Base-by-base conservation (phyloP, 1,139 yeast species). In the Kodamaea sp. region DNA sequence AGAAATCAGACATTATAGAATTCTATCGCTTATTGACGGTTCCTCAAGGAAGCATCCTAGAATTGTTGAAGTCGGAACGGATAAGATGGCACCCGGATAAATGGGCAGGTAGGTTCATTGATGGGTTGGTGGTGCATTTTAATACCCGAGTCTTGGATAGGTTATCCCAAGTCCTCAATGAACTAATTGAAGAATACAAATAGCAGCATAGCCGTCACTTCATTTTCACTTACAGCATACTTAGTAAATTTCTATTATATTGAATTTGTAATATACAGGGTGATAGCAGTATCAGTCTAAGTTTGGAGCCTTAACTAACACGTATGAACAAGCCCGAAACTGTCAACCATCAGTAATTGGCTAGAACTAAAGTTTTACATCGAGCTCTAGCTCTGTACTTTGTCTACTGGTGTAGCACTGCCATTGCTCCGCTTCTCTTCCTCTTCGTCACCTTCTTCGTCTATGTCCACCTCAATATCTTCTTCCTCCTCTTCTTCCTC, bases 71-170 rank as follows among this genome's bases (percentile, higher is more conserved):
- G 38, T 48, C 44, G 21, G 88, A 81, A 47, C 49, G 88, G 39
- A 53, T 80, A 4, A 59, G 75, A 41, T 82, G 88, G 88, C 89
- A 82, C 51, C 89, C 89, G 2, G 89, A 82, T 50, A 73, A 70
- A 47, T 69, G 76, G 76, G 48, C 55, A 7, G 52, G 53, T 4
- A 44, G 47, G 31, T 38, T 54, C 25, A 32, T 39, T 11, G 29
- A 32, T 15, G 25, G 22, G 12, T 9, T 23, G 7, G 30, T 29
- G 5, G 20, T 32, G 11, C 35, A 42, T 34, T 46, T 55, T 29
- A 57, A 55, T 34, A 37, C 42, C 41, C 59, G 59, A 19, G 47
- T 62, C 22, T 58, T 68, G 16, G 61, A 59, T 34, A 44, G 43
- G 22, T 46, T 70, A 36, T 52, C 66, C 34, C 67, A 61, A 45